Evolutionary conservation across 2,329 filamentous ascomycete genomes (phyloP).

Genomic region (Scolecobasidium constrictum): DNA sequence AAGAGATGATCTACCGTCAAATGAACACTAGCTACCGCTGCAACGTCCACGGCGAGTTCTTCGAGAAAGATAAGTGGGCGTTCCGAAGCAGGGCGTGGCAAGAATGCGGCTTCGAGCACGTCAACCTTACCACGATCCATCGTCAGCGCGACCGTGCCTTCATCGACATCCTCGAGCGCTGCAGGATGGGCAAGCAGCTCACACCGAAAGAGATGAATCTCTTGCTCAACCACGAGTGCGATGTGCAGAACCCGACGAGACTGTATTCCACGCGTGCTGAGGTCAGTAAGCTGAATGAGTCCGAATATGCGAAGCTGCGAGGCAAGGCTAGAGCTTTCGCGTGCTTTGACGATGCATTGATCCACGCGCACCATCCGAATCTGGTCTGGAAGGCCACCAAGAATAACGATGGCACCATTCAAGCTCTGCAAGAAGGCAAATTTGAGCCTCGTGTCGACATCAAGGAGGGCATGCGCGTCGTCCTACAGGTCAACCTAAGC

Average conservation of each 20-base stretch:
- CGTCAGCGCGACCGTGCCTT: constrained; percentile 46
- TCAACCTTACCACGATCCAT: constrained; percentile 45
- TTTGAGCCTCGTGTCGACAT: constrained; percentile 34
- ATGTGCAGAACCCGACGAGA: constrained; percentile 32
- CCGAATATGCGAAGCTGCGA: constrained; percentile 21
- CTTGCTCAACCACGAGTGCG: constrained; percentile 35
- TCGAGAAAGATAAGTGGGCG: constrained; percentile 47
- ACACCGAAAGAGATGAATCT: constrained; percentile 25
- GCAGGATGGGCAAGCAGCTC: constrained; percentile 36
- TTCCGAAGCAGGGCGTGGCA: constrained; percentile 47
- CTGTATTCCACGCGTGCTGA: constrained; percentile 32
- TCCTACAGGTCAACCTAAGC: constrained; percentile 41
- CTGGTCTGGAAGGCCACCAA: constrained; percentile 14
- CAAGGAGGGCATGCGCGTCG: constrained; percentile 41
- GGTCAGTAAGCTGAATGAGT: constrained; percentile 22
- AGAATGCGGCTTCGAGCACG: constrained; percentile 40
- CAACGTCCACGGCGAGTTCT: constrained; percentile 25
- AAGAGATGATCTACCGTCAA: constrained; percentile 16
- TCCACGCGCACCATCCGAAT: constrained; percentile 19
- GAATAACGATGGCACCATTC: constrained; percentile 18
- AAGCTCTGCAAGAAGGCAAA: constrained; percentile 33
- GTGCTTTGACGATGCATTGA: constrained; percentile 32
- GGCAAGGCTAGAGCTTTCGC: constrained; percentile 17
- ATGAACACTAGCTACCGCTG: constrained; percentile 21
- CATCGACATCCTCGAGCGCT: constrained; percentile 44